Evolutionary conservation across 2,329 filamentous ascomycete species (phyloP), one percentile per base, ranked within the genome.

Genomic region (Talaromyces albobiverticillius): DNA sequence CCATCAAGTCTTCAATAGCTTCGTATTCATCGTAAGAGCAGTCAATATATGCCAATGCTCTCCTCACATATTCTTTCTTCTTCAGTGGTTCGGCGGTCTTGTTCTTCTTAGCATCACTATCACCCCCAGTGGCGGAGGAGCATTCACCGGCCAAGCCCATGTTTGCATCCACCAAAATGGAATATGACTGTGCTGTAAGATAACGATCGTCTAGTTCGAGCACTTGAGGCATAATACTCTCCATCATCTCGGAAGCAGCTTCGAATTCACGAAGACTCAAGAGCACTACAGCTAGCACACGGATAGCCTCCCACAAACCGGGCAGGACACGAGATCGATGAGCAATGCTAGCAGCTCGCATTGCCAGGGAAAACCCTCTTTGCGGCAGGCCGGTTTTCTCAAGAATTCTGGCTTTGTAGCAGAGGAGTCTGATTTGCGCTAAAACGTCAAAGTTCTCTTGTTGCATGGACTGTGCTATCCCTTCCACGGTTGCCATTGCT

Each of bases 281-380:
- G 0, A 96, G 75, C 16, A 95, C 85, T 16, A 81, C 82, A 3
- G 84, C 81, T 1, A 96, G 67, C 0, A 82, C 78, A 1, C 83
- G 84, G 1, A 89, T 79, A 0, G 89, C 84, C 57, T 87, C 82
- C 85, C 90, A 94, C 7, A 96, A 75, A 16, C 82, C 80, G 0
- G 83, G 82, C 14, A 92, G 77, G 7, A 93, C 74, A 1, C 85
- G 80, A 1, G 87, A 82, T 45, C 85, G 81, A 76, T 88, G 85
- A 0, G 89, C 86, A 16, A 90, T 82, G 64, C 82, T 86, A 2
- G 88, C 86, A 1, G 90, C 90, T 41, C 89, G 82, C 63, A 95
- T 78, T 4, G 85, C 85, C 4, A 92, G 79, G 2, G 88, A 90
- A 67, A 96, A 90, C 0, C 84, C 90, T 56, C 87, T 83, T 61